Evolutionary conservation across 129 eudicot species (phyloP).

Genomic region (Flaveria trinervia): DNA sequence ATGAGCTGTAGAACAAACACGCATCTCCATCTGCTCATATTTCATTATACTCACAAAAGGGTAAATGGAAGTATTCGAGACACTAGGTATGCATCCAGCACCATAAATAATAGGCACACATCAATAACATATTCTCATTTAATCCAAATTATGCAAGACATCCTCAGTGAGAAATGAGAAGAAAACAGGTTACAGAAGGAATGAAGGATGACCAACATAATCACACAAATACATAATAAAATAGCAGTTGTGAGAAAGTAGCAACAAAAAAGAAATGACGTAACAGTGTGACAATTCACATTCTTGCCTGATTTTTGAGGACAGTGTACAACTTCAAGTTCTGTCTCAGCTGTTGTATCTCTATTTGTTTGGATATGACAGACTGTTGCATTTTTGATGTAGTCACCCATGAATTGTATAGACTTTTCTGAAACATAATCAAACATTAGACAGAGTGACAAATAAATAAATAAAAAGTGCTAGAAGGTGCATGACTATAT

Average conservation of each 20-base stretch:
- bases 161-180: constrained; percentile 10
- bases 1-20: constrained; percentile 9
- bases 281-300: background rate
- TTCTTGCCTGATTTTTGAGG: constrained; percentile 42
- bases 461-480: constrained; percentile 3
- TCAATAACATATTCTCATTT: constrained; percentile 13
- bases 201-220: background rate
- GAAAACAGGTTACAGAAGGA: background rate
- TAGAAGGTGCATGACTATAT: constrained; percentile 10
- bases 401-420: constrained; percentile 66
- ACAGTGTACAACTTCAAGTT: constrained; percentile 42
- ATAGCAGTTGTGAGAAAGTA: background rate
- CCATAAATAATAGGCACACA: constrained; percentile 2
- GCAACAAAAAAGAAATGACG: background rate
- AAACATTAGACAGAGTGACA: constrained; percentile 19
- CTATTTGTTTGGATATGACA: constrained; percentile 46
- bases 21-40: background rate
- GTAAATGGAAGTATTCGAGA: background rate
- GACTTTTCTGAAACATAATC: constrained; percentile 56
- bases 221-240: background rate
- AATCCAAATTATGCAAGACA: constrained; percentile 3
- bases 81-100: background rate
- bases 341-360: constrained; percentile 52
- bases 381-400: constrained; percentile 54
- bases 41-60: constrained; percentile 9